Evolutionary conservation across 257 asterid genomes (phyloP).

Genomic region (Phtheirospermum japonicum): DNA sequence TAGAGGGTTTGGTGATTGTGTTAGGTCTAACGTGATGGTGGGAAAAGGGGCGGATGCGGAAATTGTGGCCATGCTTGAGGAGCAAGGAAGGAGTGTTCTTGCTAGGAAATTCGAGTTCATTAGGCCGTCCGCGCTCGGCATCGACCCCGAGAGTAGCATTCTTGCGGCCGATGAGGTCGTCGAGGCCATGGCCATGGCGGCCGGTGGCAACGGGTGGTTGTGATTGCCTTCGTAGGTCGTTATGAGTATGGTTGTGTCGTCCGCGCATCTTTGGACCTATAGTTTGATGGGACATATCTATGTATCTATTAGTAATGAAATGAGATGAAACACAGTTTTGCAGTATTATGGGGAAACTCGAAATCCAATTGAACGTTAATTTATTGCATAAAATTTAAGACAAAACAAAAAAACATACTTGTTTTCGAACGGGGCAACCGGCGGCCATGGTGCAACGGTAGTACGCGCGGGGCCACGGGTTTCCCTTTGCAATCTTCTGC

Average conservation of each 20-base stretch:
- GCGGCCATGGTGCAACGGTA: conserved; percentile 97
- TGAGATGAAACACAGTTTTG: too few species aligned
- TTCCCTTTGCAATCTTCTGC: conserved; percentile 95
- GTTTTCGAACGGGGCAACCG: conserved; percentile 94
- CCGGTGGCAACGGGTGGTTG: conserved; percentile 93
- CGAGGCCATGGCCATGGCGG: conserved; percentile 96
- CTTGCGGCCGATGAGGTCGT: conserved; percentile 92
- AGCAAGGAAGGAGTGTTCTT: conserved; percentile 75
- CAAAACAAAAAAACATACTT: conserved; percentile 40
- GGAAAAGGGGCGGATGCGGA: conserved; percentile 97
- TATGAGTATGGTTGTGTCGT: conserved; percentile 62
- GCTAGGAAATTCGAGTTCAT: conserved; percentile 79
- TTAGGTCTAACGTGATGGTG: conserved; percentile 86
- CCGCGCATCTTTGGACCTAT: conserved; percentile 93
- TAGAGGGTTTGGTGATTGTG: conserved; percentile 66
- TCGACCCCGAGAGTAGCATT: conserved; percentile 89
- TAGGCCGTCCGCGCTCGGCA: conserved; percentile 81
- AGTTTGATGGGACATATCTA: not conserved
- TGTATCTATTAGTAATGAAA: not conserved
- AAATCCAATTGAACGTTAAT: too few species aligned
- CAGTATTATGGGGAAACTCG: too few species aligned
- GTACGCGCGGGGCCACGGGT: conserved; percentile 96
- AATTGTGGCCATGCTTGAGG: conserved; percentile 88
- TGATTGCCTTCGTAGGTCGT: conserved; percentile 95
- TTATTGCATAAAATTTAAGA: not conserved